These are phyloP conservation scores for Aspergillus proliferans DNA, from an alignment of 2,329 filamentous ascomycete species.

Conservation along the genomic window DNA sequence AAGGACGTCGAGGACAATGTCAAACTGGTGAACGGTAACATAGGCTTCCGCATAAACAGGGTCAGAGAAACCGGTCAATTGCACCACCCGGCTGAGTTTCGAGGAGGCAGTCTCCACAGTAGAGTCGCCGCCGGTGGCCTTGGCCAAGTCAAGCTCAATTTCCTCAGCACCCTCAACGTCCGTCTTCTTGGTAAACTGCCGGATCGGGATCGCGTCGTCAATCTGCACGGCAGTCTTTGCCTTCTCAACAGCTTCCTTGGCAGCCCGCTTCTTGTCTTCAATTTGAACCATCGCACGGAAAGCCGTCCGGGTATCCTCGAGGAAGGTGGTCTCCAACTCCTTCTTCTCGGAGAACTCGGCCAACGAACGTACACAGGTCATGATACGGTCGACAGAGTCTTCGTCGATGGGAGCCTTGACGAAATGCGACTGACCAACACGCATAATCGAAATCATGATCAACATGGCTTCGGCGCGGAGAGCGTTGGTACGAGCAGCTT, in stretches of 20 bases:
- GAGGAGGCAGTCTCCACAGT: constrained; percentile 80
- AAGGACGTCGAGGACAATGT: constrained; percentile 93
- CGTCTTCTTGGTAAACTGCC: constrained; percentile 90
- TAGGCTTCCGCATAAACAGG: constrained; percentile 98
- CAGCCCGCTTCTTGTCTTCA: constrained; percentile 96
- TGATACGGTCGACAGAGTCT: constrained; percentile 95
- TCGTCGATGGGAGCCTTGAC: constrained; percentile 97
- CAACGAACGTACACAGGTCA: constrained; percentile 90
- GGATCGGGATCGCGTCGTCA: constrained; percentile 87
- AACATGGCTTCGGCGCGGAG: constrained; percentile 96
- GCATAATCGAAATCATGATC: constrained; percentile 98
- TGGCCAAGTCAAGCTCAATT: constrained; percentile 83
- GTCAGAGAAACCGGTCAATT: constrained; percentile 96
- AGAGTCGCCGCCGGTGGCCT: constrained; percentile 85
- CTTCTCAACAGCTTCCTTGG: constrained; percentile 85
- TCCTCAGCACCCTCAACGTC: constrained; percentile 73
- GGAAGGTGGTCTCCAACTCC: constrained; percentile 83
- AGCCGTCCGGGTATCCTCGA: constrained; percentile 89
- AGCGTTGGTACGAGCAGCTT: constrained; percentile 82
- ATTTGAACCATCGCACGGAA: constrained; percentile 96
- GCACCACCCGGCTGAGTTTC: constrained; percentile 92
- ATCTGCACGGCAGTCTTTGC: constrained; percentile 92
- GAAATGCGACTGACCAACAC: constrained; percentile 97
- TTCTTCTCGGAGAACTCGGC: constrained; percentile 86
- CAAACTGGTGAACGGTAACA: constrained; percentile 97